Evolutionary conservation across 306 rosid species (phyloP).

Genomic region (Dicorynia guianensis): DNA sequence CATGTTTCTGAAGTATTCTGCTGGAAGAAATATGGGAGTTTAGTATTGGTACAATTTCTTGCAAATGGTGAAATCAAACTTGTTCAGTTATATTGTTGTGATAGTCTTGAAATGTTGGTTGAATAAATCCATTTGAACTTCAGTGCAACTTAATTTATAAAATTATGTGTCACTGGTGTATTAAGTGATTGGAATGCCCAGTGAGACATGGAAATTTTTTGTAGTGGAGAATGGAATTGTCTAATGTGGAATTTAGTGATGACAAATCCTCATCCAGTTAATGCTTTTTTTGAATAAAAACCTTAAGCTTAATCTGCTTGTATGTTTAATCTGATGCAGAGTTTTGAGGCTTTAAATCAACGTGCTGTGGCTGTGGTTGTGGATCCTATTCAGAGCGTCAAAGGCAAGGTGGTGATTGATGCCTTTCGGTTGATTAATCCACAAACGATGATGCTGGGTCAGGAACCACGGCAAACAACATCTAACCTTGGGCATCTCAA

Average conservation of each 20-base stretch:
- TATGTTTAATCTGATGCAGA: conserved; percentile 53
- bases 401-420: conserved; percentile 96
- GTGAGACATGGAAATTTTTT: background rate
- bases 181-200: conserved; percentile 8
- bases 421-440: conserved; percentile 96
- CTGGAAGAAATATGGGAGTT: no score
- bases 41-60: no score
- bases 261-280: background rate
- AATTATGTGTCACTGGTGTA: conserved; percentile 11
- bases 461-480: conserved; percentile 94
- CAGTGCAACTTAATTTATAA: conserved; percentile 6
- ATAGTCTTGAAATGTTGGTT: conserved; percentile 12
- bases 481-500: conserved; percentile 83
- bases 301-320: background rate
- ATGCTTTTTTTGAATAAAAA: conserved; percentile 1
- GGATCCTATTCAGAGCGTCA: conserved; percentile 95
- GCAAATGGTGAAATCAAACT: background rate
- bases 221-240: background rate
- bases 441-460: conserved; percentile 96
- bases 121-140: conserved; percentile 9
- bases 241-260: conserved; percentile 12
- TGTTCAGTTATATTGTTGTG: background rate
- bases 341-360: conserved; percentile 95
- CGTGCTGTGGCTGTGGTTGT: conserved; percentile 98
- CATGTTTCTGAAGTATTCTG: no score